Conservation (phyloP, 768 basidiomycete species). For the Sarcodon aspratus region DNA sequence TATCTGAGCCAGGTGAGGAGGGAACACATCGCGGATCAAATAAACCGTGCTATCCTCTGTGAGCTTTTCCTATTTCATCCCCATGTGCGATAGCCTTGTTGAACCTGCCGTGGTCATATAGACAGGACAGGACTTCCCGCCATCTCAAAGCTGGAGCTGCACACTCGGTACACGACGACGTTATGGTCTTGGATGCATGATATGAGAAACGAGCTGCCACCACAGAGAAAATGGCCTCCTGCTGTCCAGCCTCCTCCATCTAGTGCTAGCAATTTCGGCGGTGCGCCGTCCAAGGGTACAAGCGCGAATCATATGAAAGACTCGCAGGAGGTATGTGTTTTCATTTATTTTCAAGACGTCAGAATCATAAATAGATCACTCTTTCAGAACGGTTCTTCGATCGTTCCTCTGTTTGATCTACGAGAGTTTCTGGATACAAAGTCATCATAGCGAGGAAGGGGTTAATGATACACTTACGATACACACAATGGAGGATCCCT, state of each 20-base stretch:
- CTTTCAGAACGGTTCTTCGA: constrained; percentile 11
- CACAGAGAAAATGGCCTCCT: constrained; percentile 20
- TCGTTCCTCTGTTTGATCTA: constrained; percentile 44
- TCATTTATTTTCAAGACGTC: not conserved
- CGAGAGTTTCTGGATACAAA: constrained; percentile 38
- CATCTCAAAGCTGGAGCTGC: constrained; percentile 52
- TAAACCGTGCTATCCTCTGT: constrained; percentile 82
- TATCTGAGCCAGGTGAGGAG: constrained; percentile 73
- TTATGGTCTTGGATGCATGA: constrained; percentile 50
- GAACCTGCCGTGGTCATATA: constrained; percentile 14
- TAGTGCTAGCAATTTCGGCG: not conserved
- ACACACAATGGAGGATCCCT: not conserved
- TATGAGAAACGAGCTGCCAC: constrained; percentile 31
- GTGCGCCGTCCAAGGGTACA: not conserved
- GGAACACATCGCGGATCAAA: constrained; percentile 76
- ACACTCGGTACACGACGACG: constrained; percentile 52
- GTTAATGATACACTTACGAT: not conserved
- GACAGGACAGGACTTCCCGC: constrained; percentile 39
- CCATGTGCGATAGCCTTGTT: not conserved
- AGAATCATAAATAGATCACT: not conserved
- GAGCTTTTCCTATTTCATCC: constrained; percentile 18
- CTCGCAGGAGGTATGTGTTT: not conserved
- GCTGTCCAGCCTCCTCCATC: constrained; percentile 34
- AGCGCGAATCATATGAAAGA: not conserved
- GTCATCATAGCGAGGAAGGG: constrained; percentile 13